phyloP scores from a whole-genome alignment of 768 basidiomycete species.

The Arthromyces matolae region DNA sequence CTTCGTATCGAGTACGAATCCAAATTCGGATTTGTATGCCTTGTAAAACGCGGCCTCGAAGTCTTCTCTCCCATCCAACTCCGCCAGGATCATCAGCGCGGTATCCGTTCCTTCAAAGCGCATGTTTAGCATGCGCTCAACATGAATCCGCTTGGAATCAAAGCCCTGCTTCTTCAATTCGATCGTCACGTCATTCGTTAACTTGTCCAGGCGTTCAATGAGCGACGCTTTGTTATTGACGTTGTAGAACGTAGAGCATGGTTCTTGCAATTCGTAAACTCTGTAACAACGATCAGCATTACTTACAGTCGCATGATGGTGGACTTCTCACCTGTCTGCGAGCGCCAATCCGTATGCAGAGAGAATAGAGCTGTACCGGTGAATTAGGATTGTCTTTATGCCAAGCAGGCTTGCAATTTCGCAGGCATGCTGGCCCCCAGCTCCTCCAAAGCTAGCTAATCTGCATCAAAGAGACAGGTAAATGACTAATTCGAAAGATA shows the following conservation, averaged over 20 bases:
- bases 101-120: constrained; percentile 94
- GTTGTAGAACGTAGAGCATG: constrained; percentile 77
- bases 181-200: constrained; percentile 55
- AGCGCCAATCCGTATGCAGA: constrained; percentile 94
- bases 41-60: constrained; percentile 78
- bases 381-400: constrained; percentile 84
- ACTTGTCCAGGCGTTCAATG: constrained; percentile 61
- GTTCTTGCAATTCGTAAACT: constrained; percentile 86
- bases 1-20: constrained; percentile 86
- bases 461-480: constrained; percentile 31
- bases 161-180: constrained; percentile 85
- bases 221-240: constrained; percentile 52
- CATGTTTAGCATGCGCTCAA: constrained; percentile 89
- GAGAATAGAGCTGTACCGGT: constrained; percentile 88
- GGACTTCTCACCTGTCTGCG: constrained; percentile 56
- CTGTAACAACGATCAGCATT: constrained; percentile 32
- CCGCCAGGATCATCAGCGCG: constrained; percentile 79
- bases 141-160: constrained; percentile 59
- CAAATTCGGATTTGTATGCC: constrained; percentile 84
- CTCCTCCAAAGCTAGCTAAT: constrained; percentile 84
- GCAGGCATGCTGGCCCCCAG: constrained; percentile 90
- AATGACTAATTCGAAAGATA: not conserved
- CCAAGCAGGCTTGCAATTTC: constrained; percentile 86
- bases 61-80: constrained; percentile 59
- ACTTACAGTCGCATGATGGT: not conserved